phyloP scores from a whole-genome alignment of 2,329 filamentous ascomycete genomes.

The Fusarium hostae region DNA sequence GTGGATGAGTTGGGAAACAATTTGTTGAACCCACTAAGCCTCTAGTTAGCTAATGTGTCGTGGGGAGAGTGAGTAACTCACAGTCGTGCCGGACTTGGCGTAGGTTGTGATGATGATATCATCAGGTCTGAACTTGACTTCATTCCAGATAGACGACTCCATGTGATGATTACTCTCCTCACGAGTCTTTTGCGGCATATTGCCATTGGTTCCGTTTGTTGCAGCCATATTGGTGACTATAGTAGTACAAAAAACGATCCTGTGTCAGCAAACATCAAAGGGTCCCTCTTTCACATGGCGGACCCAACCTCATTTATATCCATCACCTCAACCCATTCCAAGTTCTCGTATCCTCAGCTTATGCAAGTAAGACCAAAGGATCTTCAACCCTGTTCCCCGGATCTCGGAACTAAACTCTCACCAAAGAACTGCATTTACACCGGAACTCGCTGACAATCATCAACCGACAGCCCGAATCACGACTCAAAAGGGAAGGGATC shows the following conservation, averaged over 20 bases:
- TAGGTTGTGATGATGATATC: conserved; percentile 16
- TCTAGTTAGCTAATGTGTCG: fast-evolving
- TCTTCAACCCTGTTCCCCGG: neutral
- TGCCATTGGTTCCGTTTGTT: neutral
- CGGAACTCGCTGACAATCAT: neutral
- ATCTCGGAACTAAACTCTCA: neutral
- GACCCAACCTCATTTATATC: neutral
- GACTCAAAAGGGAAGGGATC: neutral
- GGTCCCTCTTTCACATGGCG: neutral
- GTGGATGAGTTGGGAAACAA: conserved; percentile 7
- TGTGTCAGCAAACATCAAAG: neutral
- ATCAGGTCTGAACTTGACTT: conserved; percentile 7
- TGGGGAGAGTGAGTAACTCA: neutral
- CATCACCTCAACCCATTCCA: neutral
- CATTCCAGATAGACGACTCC: conserved; percentile 18
- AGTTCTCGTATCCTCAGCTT: fast-evolving
- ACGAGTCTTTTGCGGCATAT: conserved; percentile 8
- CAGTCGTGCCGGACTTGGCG: conserved; percentile 19
- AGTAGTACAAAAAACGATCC: neutral
- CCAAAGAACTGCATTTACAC: neutral
- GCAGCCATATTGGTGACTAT: neutral
- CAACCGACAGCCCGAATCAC: neutral
- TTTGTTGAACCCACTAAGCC: conserved; percentile 12
- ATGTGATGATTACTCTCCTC: conserved; percentile 21
- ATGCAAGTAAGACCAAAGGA: neutral